These are phyloP conservation scores for Ophiocordyceps unilateralis DNA, from an alignment of 2,329 filamentous ascomycete species.

Conservation along the genomic window DNA sequence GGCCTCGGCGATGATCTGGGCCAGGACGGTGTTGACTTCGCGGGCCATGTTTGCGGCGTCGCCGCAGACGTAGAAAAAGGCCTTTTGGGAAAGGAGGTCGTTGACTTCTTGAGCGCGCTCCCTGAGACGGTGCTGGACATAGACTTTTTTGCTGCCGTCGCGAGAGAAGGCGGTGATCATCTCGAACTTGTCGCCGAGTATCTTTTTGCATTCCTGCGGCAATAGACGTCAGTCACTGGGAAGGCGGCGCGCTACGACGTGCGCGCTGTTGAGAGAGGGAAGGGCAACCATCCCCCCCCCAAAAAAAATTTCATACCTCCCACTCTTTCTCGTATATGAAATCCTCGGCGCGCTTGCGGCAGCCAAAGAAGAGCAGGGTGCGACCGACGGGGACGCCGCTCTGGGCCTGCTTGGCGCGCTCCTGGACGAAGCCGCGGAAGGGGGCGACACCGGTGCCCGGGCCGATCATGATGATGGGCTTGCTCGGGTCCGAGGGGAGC, in stretches of 20 bases:
- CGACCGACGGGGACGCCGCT: slow-evolving; percentile 70
- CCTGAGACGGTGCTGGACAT: slow-evolving; percentile 85
- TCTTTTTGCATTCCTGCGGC: slow-evolving; percentile 59
- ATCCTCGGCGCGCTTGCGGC: slow-evolving; percentile 73
- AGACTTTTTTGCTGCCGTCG: slow-evolving; percentile 73
- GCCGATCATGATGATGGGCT: slow-evolving; percentile 90
- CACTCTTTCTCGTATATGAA: slow-evolving; percentile 87
- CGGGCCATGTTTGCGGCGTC: slow-evolving; percentile 95
- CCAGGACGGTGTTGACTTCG: slow-evolving; percentile 77
- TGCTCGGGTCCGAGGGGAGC: slow-evolving; percentile 82
- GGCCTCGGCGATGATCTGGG: slow-evolving; percentile 71
- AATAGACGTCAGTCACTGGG: slow-evolving; percentile 2
- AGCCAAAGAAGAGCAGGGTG: slow-evolving; percentile 89
- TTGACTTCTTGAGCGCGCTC: slow-evolving; percentile 74
- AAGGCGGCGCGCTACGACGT: no score
- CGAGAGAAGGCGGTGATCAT: slow-evolving; percentile 93
- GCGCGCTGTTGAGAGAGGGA: no score
- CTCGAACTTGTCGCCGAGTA: slow-evolving; percentile 75
- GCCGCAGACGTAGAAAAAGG: slow-evolving; percentile 95
- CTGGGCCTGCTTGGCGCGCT: slow-evolving; percentile 69
- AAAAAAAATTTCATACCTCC: slow-evolving; percentile 55
- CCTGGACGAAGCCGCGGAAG: slow-evolving; percentile 89
- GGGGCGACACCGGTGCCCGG: slow-evolving; percentile 93
- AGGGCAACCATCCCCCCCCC: no score
- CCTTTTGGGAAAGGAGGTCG: slow-evolving; percentile 68